These are phyloP conservation scores for Fusarium illudens DNA, from an alignment of 2,329 filamentous ascomycete genomes.

Conservation along the genomic window DNA sequence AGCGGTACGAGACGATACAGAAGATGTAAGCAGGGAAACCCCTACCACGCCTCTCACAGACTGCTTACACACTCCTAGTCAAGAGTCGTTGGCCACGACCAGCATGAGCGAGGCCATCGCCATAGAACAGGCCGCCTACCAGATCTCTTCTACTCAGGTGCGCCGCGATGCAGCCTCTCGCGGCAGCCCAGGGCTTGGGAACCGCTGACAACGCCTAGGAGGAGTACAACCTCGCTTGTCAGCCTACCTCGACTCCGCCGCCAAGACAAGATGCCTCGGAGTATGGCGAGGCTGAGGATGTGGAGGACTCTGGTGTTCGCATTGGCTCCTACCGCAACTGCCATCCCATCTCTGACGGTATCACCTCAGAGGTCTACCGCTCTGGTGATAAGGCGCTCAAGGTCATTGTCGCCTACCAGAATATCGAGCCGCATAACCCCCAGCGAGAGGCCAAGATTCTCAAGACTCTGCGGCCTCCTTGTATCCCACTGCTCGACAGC, in stretches of 20 bases:
- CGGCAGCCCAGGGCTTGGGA: conserved; percentile 22
- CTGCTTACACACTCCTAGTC: conserved; percentile 33
- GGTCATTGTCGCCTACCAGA: conserved; percentile 77
- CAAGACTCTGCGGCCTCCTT: conserved; percentile 60
- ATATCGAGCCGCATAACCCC: conserved; percentile 84
- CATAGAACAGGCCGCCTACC: conserved; percentile 72
- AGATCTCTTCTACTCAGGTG: conserved; percentile 66
- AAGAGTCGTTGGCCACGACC: conserved; percentile 41
- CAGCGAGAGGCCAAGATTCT: conserved; percentile 82
- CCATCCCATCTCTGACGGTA: conserved; percentile 67
- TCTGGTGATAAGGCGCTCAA: conserved; percentile 76
- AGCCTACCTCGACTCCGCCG: conserved; percentile 24
- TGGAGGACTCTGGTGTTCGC: conserved; percentile 47
- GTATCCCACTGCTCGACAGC: conserved; percentile 74
- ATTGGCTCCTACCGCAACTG: conserved; percentile 66
- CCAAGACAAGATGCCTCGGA: background rate
- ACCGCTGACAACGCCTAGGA: conserved; percentile 56
- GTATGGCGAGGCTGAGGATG: conserved; percentile 2
- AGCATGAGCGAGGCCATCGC: conserved; percentile 63
- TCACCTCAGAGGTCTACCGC: conserved; percentile 86
- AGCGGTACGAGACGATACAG: conserved; percentile 70
- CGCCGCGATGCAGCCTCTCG: conserved; percentile 37
- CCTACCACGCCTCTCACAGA: background rate
- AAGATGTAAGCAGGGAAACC: conserved; percentile 46
- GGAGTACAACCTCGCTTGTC: conserved; percentile 62